Evolutionary conservation across 352 stramenopile genomes (phyloP), one percentile per base, ranked within the genome.

Genomic region (Globisporangium middletonii): DNA sequence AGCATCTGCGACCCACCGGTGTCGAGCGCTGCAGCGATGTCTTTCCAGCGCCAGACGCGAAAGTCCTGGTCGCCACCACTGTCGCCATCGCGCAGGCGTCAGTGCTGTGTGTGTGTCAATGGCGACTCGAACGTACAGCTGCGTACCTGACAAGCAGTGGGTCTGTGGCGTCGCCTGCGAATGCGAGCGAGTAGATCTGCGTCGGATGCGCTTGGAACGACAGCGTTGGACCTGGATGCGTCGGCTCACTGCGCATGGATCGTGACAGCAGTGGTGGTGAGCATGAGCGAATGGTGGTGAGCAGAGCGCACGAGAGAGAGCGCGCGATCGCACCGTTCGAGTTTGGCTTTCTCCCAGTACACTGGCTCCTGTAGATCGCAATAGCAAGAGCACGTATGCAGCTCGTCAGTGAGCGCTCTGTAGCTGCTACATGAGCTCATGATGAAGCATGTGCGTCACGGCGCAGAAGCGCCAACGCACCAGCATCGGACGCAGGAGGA

Each of bases 1-100:
- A 88, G 57, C 49, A 57, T 53, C 33, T 13, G 27, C 28, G 38
- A 13, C 37, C 23, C 69, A 55, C 38, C 38, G 38, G 78, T 54
- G 8, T 69, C 57, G 50, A 80, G n/a, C 18, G 74, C 77, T n/a
- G 57, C 53, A 11, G 72, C 48, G 47, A 92, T 83, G 35, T 89
- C 69, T 44, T 71, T 72, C 81, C 81, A 92, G n/a, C 63, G 71
- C 81, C 81, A 92, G 38, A 89, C 74, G 15, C 81, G 77, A 61
- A 88, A 83, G 50, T 92, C 81, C 55, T 88, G 79, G 49, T 92
- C 81, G n/a, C 79, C 79, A 43, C 79, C 81, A 59, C 81, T 91
- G n/a, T 49, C 44, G 41, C 43, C 44, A 59, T 58, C 26, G 4
- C 18, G 1, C 18, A 46, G 13, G 2, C 15, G 15, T 19, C 41